Conservation (phyloP, 2,329 filamentous ascomycete genomes). For the Bimuria novae-zelandiae region DNA sequence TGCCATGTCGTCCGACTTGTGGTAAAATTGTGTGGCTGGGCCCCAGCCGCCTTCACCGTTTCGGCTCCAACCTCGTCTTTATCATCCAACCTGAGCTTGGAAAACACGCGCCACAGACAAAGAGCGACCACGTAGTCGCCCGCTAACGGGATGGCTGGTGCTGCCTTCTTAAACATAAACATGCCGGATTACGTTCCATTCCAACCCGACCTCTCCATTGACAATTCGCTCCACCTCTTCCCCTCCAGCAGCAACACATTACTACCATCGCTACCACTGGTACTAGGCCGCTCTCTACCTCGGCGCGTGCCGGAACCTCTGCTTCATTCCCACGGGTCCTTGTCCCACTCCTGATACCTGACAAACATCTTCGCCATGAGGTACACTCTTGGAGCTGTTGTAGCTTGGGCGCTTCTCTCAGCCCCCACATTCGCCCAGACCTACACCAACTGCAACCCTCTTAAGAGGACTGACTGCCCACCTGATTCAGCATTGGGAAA, state of each 20-base stretch:
- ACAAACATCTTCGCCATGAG: constrained; percentile 34
- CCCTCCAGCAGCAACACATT: background rate
- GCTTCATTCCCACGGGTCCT: too few species aligned
- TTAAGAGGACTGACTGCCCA: constrained; percentile 64
- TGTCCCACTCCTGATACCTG: background rate
- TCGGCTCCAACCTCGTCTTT: constrained; percentile 41
- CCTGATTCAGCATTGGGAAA: constrained; percentile 80
- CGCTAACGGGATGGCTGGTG: constrained; percentile 42
- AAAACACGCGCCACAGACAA: constrained; percentile 27
- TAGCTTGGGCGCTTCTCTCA: constrained; percentile 47
- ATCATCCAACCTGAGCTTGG: constrained; percentile 35
- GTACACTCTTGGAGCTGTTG: constrained; percentile 39
- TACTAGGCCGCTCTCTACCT: background rate
- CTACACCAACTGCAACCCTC: constrained; percentile 61
- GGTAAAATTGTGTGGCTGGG: constrained; percentile 35
- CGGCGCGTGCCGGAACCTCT: constrained; percentile 2
- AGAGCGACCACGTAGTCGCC: constrained; percentile 29
- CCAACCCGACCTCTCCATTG: constrained; percentile 25
- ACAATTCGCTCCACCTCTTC: constrained; percentile 13
- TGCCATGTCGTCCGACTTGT: constrained; percentile 10
- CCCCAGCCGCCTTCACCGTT: constrained; percentile 27
- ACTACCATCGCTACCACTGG: background rate
- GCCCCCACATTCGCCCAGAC: constrained; percentile 55
- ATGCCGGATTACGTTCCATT: background rate
- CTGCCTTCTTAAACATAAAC: constrained; percentile 33